A percentile compares a stretch with the other conserved stretches of the same genome.
Evolutionary conservation across 495 filamentous ascomycete species (phyloP).

Genomic region (Talaromyces nanjingensis): DNA sequence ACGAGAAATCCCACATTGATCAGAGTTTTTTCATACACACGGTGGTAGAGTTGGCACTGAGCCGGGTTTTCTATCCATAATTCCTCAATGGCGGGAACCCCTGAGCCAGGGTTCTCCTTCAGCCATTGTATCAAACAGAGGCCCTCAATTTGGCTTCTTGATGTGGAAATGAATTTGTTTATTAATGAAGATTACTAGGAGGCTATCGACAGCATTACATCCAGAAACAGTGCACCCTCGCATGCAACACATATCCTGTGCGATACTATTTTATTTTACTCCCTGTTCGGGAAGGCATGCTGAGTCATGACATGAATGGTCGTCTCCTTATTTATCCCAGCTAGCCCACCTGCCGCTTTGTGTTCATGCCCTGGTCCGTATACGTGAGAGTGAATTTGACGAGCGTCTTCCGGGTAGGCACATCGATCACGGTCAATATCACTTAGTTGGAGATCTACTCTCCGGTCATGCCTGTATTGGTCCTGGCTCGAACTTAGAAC

Average conservation of each 20-base stretch:
- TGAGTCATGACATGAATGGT: background rate
- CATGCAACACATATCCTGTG: background rate
- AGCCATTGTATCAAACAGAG: background rate
- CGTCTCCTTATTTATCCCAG: background rate
- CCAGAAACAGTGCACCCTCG: background rate
- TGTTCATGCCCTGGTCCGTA: background rate
- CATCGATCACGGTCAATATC: background rate
- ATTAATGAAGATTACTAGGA: background rate
- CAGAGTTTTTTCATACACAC: too few species aligned
- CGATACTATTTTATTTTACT: background rate
- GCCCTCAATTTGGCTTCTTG: background rate
- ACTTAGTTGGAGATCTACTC: background rate
- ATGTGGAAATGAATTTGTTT: background rate
- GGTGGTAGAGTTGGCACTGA: too few species aligned
- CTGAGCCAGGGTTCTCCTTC: too few species aligned
- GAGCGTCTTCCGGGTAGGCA: background rate
- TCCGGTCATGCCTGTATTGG: conserved; percentile 1
- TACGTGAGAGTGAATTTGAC: background rate
- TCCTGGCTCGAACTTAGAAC: conserved; percentile 2
- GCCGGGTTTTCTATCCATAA: too few species aligned
- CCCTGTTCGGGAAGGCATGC: background rate
- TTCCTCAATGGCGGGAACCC: too few species aligned
- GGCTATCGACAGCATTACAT: background rate
- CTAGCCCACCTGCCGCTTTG: background rate
- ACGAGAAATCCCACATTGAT: too few species aligned